Base-by-base conservation (phyloP, 2,329 filamentous ascomycete species). In the Fusarium sp. region DNA sequence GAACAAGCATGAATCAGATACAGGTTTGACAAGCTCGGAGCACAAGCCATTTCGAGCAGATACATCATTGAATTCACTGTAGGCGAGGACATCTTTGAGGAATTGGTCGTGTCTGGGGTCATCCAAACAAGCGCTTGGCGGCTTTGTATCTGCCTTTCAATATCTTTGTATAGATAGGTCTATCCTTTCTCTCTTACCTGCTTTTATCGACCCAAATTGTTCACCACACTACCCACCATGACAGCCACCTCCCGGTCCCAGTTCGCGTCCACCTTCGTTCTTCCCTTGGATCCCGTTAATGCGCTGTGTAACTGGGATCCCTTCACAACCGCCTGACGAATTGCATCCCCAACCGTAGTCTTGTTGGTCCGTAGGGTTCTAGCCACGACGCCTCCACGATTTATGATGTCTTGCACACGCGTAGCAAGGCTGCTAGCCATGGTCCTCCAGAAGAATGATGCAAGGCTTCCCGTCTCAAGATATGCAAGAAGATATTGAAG, bases 181-280 rank as follows among this genome's bases (percentile, higher is more conserved):
- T 23, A 7, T 23, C 26, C n/a, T 40, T 15, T 32, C 24, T 45
- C 21, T 49, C 17, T 30, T 30, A 24, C 20, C n/a, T 42, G 34
- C 21, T 21, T 30, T 62, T 62, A 76, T 64, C 83, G 79, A 12
- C 34, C 34, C 34, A 88, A 71, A 59, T 85, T 85, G 46, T 85
- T 86, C 38, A 94, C 84, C 7, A 97, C 88, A 72, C 92, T 92
- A 51, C 92, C 91, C 40, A 97, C 91, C 95, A 98, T 97, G 46
- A 98, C 94, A 2, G 94, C 94, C 46, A 94, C 91, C 80, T 98
- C 96, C 38, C 95, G 86, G 73, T 97, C 95, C 93, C 93, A 97
- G 56, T 81, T 81, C 14, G 80, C 80, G n/a, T 80, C 74, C 40
- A 83, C 78, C 57, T 82, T 84, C 30, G 76, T 78, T 71, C 82